Base-by-base conservation (phyloP, 2,329 filamentous ascomycete species). In the Cercospora sesami region DNA sequence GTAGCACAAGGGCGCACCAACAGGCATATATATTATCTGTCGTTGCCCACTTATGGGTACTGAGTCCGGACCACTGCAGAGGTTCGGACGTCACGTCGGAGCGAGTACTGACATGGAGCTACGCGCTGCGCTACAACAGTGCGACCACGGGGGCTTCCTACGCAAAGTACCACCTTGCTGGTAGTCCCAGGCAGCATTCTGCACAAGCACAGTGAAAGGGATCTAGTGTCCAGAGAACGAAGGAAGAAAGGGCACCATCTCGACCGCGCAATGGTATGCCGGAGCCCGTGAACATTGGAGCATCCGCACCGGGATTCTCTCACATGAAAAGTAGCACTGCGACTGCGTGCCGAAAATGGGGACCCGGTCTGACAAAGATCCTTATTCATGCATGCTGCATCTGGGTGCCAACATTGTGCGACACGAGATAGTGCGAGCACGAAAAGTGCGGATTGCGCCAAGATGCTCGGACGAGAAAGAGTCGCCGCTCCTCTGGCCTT, bases 301-400 rank as follows among this genome's bases (percentile, higher is more conserved):
- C 28, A 58, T 33, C 26, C 30, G 28, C 23, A 33, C 28, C 14
- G n/a, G 55, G 7, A n/a, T 31, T 5, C 12, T 28, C 48, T 53
- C 48, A 26, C 48, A 53, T 21, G 21, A n/a, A 8, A 26, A 53
- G 48, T 14, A 23, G 21, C 12, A 16, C 21, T 31, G 23, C 28
- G 18, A n/a, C 14, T 36, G 28, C 45, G 39, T 26, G 61, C 31
- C 53, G 53, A 64, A 12, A 42, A 64, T 64, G 62, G 62, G 62
- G 62, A 64, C 23, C 62, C 62, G 62, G 26, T 42, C 53, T 42
- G 26, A 64, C 31, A 26, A 45, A 28, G 21, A 58, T n/a, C n/a
- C 26, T 7, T 58, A 9, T 8, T 18, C 55, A 30, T 16, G 55
- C 23, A 36, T 18, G 5, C 18, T 64, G 62, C 18, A 6, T 31